These are phyloP conservation scores for Leonotis leonurus DNA, from an alignment of 257 asterid species.

Conservation along the genomic window DNA sequence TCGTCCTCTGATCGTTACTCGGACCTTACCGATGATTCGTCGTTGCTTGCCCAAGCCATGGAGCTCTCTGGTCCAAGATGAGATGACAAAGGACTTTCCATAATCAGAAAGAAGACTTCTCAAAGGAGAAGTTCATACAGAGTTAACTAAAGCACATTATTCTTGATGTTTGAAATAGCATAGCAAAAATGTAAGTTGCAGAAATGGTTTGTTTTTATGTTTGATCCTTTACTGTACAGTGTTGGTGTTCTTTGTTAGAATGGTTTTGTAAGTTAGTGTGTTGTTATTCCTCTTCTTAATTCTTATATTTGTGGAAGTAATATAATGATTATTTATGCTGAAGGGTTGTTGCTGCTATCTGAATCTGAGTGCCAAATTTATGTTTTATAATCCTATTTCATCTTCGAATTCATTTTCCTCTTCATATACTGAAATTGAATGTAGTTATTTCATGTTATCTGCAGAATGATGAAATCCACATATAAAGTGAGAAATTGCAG, in stretches of 20 bases:
- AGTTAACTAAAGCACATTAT: slow-evolving; percentile 11
- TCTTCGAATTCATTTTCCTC: too few species aligned
- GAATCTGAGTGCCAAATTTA: too few species aligned
- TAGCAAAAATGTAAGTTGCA: slow-evolving; percentile 18
- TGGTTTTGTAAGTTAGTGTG: slow-evolving; percentile 3
- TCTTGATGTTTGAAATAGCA: slow-evolving; percentile 5
- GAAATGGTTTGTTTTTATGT: slow-evolving; percentile 16
- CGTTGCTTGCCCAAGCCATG: slow-evolving; percentile 79
- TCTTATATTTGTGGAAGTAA: not conserved
- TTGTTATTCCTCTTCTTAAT: not conserved
- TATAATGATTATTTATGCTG: too few species aligned
- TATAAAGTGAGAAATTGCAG: too few species aligned
- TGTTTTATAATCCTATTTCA: too few species aligned
- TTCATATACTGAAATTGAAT: too few species aligned
- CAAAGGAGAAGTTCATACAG: slow-evolving; percentile 29
- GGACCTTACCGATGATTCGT: slow-evolving; percentile 83
- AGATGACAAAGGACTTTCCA: slow-evolving; percentile 2
- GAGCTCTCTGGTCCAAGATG: slow-evolving; percentile 98
- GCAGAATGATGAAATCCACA: too few species aligned
- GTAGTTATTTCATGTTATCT: too few species aligned
- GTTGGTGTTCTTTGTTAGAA: not conserved
- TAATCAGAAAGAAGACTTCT: slow-evolving; percentile 16
- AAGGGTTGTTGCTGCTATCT: too few species aligned
- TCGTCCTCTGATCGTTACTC: slow-evolving; percentile 91
- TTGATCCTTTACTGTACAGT: slow-evolving; percentile 18